These are phyloP conservation scores for Sequoiadendron giganteum DNA, from an alignment of 75 land plant species.

Conservation along the genomic window DNA sequence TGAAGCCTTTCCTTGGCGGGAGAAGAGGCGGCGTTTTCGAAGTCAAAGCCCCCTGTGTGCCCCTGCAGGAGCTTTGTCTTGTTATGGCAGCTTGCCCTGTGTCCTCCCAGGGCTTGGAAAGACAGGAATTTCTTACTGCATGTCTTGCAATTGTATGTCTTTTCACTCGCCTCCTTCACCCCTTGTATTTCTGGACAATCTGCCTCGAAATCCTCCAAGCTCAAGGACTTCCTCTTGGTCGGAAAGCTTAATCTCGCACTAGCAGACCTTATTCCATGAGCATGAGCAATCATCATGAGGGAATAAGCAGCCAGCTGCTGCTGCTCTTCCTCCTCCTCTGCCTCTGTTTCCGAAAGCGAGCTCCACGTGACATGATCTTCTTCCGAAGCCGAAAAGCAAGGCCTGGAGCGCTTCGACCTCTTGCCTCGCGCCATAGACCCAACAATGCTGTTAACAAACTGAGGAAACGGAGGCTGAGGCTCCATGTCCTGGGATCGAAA, in stretches of 20 bases:
- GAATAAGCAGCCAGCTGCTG: constrained; percentile 10
- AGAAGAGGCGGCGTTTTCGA: not conserved
- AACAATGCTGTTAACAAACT: not conserved
- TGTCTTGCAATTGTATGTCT: constrained; percentile 35
- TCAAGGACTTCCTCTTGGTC: not conserved
- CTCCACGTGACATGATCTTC: not conserved
- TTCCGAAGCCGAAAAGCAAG: not conserved
- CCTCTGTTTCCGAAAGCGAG: not conserved
- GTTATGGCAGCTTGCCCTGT: constrained; percentile 30
- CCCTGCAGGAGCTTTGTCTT: no score
- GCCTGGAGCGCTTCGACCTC: not conserved
- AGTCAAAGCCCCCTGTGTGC: no score
- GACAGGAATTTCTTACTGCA: constrained; percentile 34
- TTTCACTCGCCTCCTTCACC: not conserved
- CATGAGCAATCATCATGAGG: not conserved
- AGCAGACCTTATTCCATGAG: not conserved
- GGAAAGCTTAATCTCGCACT: not conserved
- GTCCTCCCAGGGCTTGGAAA: constrained; percentile 58
- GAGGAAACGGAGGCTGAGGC: not conserved
- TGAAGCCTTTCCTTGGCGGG: constrained; percentile 9
- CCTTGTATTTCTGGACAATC: no score
- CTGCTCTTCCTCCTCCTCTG: not conserved
- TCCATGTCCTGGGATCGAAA: not conserved
- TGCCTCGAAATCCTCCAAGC: not conserved
- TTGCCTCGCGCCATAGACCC: not conserved